A percentile compares a stretch with the other conserved stretches of the same genome.
These are phyloP conservation scores for Xylaria sp. DNA, from an alignment of 495 filamentous ascomycete species.

Conservation along the genomic window DNA sequence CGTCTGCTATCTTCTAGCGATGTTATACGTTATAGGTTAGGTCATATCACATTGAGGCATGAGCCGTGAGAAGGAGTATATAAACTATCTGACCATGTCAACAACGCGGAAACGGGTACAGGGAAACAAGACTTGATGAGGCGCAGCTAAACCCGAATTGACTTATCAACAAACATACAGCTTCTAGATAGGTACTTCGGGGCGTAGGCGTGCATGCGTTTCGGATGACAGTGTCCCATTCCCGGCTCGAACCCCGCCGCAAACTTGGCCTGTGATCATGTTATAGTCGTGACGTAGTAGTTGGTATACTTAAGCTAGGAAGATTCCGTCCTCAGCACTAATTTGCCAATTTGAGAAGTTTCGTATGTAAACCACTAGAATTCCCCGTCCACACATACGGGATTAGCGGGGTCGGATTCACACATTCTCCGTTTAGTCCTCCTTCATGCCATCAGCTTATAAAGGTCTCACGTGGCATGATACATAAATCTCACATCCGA, in stretches of 20 bases:
- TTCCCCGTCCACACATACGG: not conserved
- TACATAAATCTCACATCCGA: slow-evolving; percentile 6
- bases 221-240: not conserved
- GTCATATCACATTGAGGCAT: not conserved
- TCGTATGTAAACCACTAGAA: not conserved
- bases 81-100: too few relatives aligned
- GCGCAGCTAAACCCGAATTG: not conserved
- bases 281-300: not conserved
- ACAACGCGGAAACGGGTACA: not conserved
- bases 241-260: not conserved
- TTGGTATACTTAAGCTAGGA: not conserved
- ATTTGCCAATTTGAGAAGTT: not conserved
- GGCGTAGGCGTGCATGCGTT: too few relatives aligned
- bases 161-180: not conserved
- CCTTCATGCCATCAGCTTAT: not conserved
- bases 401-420: not conserved
- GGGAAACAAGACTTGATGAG: not conserved
- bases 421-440: not conserved
- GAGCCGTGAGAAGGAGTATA: not conserved
- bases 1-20: not conserved
- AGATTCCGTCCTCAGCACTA: not conserved
- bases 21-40: too few relatives aligned
- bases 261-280: not conserved
- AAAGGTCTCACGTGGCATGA: not conserved
- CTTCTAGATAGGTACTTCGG: not conserved